Conservation (phyloP, 371 early-diverging fungal genomes). For the Syncephalastrum racemosum region DNA sequence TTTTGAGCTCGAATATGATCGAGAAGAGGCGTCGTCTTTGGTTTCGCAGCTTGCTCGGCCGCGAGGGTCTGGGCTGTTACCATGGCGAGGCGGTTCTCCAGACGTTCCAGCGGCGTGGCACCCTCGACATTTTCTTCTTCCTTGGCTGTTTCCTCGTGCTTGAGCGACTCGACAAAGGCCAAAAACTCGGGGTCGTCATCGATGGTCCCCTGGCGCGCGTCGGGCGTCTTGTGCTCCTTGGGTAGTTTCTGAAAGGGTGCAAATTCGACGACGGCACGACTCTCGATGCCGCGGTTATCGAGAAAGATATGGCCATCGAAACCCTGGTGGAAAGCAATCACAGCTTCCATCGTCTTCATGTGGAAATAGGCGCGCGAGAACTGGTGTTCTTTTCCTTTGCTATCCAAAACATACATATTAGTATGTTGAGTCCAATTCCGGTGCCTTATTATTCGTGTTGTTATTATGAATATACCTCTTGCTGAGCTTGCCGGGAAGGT, state of each 20-base stretch:
- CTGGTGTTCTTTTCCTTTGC: conserved; percentile 69
- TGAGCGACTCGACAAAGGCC: conserved; percentile 70
- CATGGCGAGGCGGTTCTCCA: conserved; percentile 50
- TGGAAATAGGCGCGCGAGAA: conserved; percentile 81
- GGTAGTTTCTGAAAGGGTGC: conserved; percentile 79
- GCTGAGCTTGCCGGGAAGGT: conserved; percentile 71
- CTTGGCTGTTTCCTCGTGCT: conserved; percentile 45
- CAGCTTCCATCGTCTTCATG: conserved; percentile 65
- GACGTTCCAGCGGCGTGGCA: conserved; percentile 45
- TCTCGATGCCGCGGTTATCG: conserved; percentile 72
- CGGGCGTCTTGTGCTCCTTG: conserved; percentile 61
- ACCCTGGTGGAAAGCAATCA: conserved; percentile 70
- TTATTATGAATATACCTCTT: conserved; percentile 53
- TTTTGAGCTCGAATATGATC: conserved; percentile 80
- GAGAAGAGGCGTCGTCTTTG: conserved; percentile 71
- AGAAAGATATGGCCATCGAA: conserved; percentile 80
- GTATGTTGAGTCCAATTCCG: not conserved
- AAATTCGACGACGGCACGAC: conserved; percentile 76
- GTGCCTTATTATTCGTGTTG: conserved; percentile 3
- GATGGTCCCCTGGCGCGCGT: conserved; percentile 76
- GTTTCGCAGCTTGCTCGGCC: conserved; percentile 48
- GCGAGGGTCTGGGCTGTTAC: conserved; percentile 49
- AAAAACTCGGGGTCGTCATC: conserved; percentile 78
- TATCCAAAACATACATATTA: conserved; percentile 21
- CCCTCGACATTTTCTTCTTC: conserved; percentile 40